Conservation (phyloP, 73 alveolate genomes). For the Uronychia binucleata region DNA sequence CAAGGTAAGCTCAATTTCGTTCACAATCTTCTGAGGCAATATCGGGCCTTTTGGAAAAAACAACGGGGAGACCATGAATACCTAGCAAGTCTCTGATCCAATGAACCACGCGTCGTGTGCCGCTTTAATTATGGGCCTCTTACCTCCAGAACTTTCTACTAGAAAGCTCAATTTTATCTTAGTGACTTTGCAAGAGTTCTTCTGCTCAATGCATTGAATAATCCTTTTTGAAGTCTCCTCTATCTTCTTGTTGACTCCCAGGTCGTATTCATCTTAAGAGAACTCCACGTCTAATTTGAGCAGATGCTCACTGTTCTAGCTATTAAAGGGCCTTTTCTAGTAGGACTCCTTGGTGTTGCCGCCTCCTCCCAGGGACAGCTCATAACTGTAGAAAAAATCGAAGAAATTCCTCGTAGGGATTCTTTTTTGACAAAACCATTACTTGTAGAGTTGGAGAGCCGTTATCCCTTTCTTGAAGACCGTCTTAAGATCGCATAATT, state of each 20-base stretch:
- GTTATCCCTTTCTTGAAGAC: slow-evolving; percentile 40
- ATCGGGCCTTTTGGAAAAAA: too few species aligned
- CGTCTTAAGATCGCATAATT: slow-evolving; percentile 30
- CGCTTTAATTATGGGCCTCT: neutral
- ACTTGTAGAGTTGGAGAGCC: slow-evolving; percentile 44
- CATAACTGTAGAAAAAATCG: slow-evolving; percentile 36
- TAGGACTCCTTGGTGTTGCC: too few species aligned
- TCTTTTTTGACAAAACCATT: neutral
- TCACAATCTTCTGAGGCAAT: too few species aligned
- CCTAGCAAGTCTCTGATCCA: neutral
- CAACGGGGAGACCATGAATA: neutral
- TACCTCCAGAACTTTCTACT: neutral
- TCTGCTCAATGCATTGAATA: neutral
- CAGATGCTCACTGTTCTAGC: too few species aligned
- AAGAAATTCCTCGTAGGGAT: slow-evolving; percentile 56
- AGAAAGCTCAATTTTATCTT: neutral
- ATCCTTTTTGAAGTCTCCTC: neutral
- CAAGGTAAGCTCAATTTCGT: too few species aligned
- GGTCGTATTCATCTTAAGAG: neutral
- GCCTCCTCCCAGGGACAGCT: neutral
- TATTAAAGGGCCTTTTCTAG: too few species aligned
- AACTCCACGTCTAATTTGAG: too few species aligned
- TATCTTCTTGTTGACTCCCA: neutral
- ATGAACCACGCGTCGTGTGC: neutral
- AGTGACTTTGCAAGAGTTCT: neutral